phyloP scores from a whole-genome alignment of 371 early-diverging fungal species.

The Rhizomucor miehei region DNA sequence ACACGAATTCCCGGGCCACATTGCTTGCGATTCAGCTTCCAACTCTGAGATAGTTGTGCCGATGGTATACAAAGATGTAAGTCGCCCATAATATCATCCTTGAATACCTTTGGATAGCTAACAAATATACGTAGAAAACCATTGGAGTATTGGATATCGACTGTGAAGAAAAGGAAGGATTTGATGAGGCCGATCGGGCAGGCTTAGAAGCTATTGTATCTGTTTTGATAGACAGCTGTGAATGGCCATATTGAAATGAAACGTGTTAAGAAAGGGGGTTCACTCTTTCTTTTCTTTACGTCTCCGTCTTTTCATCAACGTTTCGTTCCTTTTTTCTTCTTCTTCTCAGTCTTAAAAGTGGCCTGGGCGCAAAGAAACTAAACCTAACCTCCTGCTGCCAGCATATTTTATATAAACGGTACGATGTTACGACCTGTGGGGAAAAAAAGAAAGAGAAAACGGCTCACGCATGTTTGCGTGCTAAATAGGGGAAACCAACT shows the following conservation, averaged over 20 bases:
- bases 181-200: slow-evolving; percentile 69
- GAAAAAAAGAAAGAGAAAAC: too few relatives aligned
- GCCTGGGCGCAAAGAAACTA: background rate
- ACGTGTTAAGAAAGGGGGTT: slow-evolving; percentile 1
- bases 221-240: slow-evolving; percentile 60
- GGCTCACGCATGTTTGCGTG: too few relatives aligned
- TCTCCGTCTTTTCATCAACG: background rate
- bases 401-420: background rate
- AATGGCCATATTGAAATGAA: slow-evolving; percentile 37
- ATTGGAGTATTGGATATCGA: slow-evolving; percentile 89
- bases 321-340: slow-evolving; percentile 1
- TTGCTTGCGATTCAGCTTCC: slow-evolving; percentile 89
- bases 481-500: too few relatives aligned
- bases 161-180: slow-evolving; percentile 70
- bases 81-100: background rate
- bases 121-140: slow-evolving; percentile 37
- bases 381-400: slow-evolving; percentile 2
- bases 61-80: slow-evolving; percentile 56
- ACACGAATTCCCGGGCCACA: slow-evolving; percentile 85
- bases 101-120: background rate
- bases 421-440: background rate
- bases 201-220: slow-evolving; percentile 73
- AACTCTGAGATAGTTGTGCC: slow-evolving; percentile 90
- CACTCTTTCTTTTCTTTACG: slow-evolving; percentile 5
- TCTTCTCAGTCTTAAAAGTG: background rate